phyloP scores from a whole-genome alignment of 2,329 filamentous ascomycete genomes.

The Verticillium albo-atrum region DNA sequence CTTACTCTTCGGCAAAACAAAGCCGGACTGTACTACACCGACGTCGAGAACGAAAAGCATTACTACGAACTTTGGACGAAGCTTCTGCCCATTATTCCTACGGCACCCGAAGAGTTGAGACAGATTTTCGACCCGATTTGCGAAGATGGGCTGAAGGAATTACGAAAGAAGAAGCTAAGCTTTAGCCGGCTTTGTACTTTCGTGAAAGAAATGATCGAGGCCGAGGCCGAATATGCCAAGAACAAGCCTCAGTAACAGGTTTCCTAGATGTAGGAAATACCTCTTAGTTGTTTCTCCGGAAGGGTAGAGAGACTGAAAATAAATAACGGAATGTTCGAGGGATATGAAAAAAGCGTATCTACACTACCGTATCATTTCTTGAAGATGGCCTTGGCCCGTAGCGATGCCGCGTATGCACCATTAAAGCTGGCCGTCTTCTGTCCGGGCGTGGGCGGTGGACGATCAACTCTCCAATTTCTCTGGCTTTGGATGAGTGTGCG shows the following conservation, averaged over 20 bases:
- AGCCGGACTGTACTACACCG: background rate
- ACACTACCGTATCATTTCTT: background rate
- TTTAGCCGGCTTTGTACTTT: background rate
- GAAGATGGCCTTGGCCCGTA: background rate
- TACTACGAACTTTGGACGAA: background rate
- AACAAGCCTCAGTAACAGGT: background rate
- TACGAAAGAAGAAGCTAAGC: background rate
- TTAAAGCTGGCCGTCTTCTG: background rate
- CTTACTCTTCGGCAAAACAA: background rate
- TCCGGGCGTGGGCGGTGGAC: background rate
- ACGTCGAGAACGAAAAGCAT: background rate
- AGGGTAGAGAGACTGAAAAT: background rate
- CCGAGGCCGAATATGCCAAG: background rate
- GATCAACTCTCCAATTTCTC: background rate
- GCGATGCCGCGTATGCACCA: background rate
- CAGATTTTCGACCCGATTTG: background rate
- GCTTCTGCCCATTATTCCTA: background rate
- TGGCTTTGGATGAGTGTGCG: background rate
- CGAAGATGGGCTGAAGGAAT: background rate
- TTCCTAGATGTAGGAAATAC: background rate
- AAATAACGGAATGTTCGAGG: background rate
- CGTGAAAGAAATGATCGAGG: background rate
- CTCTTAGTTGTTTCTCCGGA: background rate
- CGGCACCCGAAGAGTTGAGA: background rate
- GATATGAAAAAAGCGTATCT: background rate